Evolutionary conservation across 805 yeast species (phyloP), one percentile per base, ranked within the genome.

Genomic region (Candida ponderosae): DNA sequence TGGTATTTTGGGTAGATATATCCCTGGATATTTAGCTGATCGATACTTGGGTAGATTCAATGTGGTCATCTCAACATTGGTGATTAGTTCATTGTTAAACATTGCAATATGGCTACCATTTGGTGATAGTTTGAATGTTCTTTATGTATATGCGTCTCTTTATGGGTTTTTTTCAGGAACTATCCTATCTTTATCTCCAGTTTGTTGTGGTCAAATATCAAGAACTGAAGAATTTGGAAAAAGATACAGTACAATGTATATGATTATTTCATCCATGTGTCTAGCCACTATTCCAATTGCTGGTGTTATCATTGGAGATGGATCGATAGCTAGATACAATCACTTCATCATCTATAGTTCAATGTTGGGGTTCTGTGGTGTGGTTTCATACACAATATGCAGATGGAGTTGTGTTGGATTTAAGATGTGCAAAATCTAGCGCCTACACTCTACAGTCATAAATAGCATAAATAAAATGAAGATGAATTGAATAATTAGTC

Each of bases 81-180:
- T 56, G 1, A 13, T 51, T 17, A 42, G 67, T 17, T 40, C 60
- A 36, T 13, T 56, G 21, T 41, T 61, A 18, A 56, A 63, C 26
- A 50, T 62, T 28, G 56, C 62, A 4, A 56, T 61, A 5, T 62
- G 71, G 62, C 50, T 54, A n/a, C 68, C 61, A 32, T 62, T 51
- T 39, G 71, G 60, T 26, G 42, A 27, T 46, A 63, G 37, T 32
- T 43, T 44, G n/a, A 60, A 39, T 17, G 64, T 52, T n/a, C 55
- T 57, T 46, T 68, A 58, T 42, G 68, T 60, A 3, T 74, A 74
- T 43, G 57, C 74, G 13, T 64, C 59, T 1, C 44, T 68, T 7
- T 74, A 68, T 56, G 83, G 82, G 5, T 65, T 76, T 36, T 60
- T 66, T 40, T 67, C 78, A 9, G 74, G 79, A 6, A 68, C 80